phyloP scores from a whole-genome alignment of 139 green algal species.

The Yamagishiella unicocca region DNA sequence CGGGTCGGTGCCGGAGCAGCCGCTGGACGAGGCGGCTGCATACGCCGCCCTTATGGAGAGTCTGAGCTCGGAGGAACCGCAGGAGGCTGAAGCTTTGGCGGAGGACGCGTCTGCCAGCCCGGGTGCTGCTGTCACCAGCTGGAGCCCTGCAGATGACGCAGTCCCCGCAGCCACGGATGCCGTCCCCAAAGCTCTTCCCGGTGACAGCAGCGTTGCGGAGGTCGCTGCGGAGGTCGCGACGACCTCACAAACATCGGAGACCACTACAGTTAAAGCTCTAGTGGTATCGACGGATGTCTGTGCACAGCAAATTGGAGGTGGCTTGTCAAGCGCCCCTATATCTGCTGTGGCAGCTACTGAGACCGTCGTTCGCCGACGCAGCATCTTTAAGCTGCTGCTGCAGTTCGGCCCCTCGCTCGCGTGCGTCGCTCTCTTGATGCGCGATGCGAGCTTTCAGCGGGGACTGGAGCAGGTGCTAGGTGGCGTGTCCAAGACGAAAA shows the following conservation, averaged over 20 bases:
- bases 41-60: too few species aligned
- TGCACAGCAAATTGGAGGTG: too few species aligned
- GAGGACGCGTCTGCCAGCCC: background rate
- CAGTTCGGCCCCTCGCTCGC: constrained; percentile 1
- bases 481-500: too few species aligned
- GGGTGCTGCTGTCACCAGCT: background rate
- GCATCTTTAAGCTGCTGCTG: background rate
- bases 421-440: constrained; percentile 23
- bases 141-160: background rate
- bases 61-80: background rate
- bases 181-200: background rate
- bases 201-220: background rate
- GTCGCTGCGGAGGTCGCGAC: background rate
- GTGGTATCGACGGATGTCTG: too few species aligned
- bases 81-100: background rate
- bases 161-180: background rate
- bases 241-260: background rate
- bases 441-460: background rate
- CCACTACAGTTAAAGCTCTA: too few species aligned
- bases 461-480: background rate
- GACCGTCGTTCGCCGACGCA: too few species aligned
- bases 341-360: background rate
- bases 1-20: too few species aligned
- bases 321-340: background rate
- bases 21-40: background rate